Conservation (phyloP, 139 green algal species). For the Chlorella sp. region DNA sequence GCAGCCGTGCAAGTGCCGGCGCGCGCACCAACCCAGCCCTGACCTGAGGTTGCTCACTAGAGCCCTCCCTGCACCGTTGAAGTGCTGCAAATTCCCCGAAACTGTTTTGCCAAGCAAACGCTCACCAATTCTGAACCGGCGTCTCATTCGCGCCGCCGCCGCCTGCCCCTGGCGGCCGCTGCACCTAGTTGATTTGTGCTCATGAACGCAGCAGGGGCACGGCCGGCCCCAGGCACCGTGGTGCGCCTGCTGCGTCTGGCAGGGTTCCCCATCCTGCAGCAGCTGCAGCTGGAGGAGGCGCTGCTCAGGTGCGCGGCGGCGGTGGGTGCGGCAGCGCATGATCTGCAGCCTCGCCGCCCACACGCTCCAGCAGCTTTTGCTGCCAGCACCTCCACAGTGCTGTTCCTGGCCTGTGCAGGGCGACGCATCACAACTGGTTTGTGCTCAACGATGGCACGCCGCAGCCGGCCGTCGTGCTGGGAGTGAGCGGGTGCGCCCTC, state of each 20-base stretch:
- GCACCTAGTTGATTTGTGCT: too few species aligned
- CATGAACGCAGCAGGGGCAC: neutral
- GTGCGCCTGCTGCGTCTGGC: slow-evolving; percentile 64
- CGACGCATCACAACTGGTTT: slow-evolving; percentile 78
- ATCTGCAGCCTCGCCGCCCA: neutral
- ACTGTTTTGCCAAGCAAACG: too few species aligned
- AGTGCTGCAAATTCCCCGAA: too few species aligned
- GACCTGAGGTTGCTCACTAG: too few species aligned
- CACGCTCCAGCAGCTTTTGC: neutral
- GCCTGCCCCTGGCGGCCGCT: neutral
- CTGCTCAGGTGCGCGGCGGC: slow-evolving; percentile 59
- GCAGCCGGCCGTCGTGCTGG: slow-evolving; percentile 83
- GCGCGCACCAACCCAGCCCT: too few species aligned
- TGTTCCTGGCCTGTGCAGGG: neutral
- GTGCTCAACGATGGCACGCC: slow-evolving; percentile 87
- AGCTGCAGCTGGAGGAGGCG: slow-evolving; percentile 90
- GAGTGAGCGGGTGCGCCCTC: slow-evolving; percentile 87
- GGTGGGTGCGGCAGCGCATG: neutral
- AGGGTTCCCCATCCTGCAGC: slow-evolving; percentile 70
- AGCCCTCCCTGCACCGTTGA: too few species aligned
- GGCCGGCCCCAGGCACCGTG: neutral
- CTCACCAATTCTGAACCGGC: too few species aligned
- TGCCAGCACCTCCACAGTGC: neutral
- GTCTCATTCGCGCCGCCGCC: too few species aligned
- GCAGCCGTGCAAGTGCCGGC: too few species aligned